Evolutionary conservation across 129 eudicot species (phyloP), one percentile per base, ranked within the genome.

Genomic region (Helichrysum umbraculigerum): DNA sequence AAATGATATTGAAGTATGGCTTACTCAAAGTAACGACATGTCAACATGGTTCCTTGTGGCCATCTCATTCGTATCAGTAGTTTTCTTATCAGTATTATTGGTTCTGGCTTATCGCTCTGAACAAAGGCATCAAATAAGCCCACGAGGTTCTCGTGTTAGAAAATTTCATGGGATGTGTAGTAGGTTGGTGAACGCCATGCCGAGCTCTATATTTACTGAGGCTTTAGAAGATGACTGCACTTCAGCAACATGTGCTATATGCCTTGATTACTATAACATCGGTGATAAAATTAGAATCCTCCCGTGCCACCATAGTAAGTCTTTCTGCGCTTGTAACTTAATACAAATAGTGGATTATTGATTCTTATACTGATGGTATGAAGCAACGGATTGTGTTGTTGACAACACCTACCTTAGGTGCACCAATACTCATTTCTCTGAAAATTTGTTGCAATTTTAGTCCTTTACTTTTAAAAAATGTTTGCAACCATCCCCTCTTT

Each of bases 271-370:
- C 71, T 91, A 91, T 68, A 77, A 12, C 21, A 76, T 87, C 9
- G 97, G 97, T 16, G 97, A 91, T 39, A 91, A 76, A 85, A 85
- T 91, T 30, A 86, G 97, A 73, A 62, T 91, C 71, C 79, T 91
- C 21, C 97, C 97, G 1, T 91, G 97, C 68, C 73, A 73, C 42
- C 97, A 91, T 72, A 91, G 97, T 88, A 88, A 85, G 95, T 88
- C 19, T 71, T 52, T 2, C 28, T 29, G 44, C 44, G 0, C 30
- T 5, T 69, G 5, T 0, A 16, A 28, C 16, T 29, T 9, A 16
- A 28, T 34, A 34, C 4, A 34, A 25, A 0, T 34, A 5, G 37
- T 34, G 37, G 37, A 34, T 34, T 6, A 6, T 2, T 34, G 37
- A 34, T 34, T 34, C 6, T 34, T 4, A 34, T 34, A 34, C 4